Conservation (phyloP, 805 yeast genomes). For the Priceomyces fermenticarens region DNA sequence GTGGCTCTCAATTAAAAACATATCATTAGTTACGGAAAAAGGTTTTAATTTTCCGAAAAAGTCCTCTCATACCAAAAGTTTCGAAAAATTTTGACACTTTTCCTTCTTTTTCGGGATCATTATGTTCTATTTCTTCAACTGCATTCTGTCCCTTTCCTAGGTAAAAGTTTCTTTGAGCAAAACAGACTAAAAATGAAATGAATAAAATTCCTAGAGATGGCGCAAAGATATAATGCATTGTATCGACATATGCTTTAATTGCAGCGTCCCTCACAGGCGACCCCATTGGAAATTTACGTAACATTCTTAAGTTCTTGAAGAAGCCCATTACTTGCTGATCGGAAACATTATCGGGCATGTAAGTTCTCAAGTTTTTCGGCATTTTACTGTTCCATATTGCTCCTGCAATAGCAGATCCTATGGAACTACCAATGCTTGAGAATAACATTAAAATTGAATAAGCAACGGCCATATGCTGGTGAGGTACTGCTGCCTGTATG, state of each 20-base stretch:
- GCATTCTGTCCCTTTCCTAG: conserved; percentile 36
- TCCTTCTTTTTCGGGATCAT: background rate
- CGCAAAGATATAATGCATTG: conserved; percentile 22
- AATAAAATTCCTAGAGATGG: conserved; percentile 24
- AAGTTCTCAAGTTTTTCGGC: conserved; percentile 23
- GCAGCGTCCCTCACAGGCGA: conserved; percentile 26
- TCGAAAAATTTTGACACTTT: background rate
- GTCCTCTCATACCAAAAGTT: background rate
- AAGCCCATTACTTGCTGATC: conserved; percentile 15
- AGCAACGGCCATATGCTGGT: conserved; percentile 39
- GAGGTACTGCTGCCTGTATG: conserved; percentile 40
- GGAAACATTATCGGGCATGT: conserved; percentile 20
- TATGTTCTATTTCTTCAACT: conserved; percentile 14
- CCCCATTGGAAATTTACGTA: conserved; percentile 20
- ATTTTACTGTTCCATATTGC: conserved; percentile 29
- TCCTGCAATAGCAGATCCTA: conserved; percentile 39
- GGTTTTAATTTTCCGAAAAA: background rate
- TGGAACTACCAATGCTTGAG: conserved; percentile 34
- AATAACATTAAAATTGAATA: conserved; percentile 32
- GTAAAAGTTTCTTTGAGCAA: conserved; percentile 32
- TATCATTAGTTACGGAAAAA: too few species aligned
- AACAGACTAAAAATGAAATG: conserved; percentile 24
- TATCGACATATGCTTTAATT: conserved; percentile 27
- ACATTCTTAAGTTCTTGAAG: conserved; percentile 17
- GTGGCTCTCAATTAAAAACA: too few species aligned